phyloP scores from a whole-genome alignment of 2,329 filamentous ascomycete genomes.

The Fusarium brachygibbosum region DNA sequence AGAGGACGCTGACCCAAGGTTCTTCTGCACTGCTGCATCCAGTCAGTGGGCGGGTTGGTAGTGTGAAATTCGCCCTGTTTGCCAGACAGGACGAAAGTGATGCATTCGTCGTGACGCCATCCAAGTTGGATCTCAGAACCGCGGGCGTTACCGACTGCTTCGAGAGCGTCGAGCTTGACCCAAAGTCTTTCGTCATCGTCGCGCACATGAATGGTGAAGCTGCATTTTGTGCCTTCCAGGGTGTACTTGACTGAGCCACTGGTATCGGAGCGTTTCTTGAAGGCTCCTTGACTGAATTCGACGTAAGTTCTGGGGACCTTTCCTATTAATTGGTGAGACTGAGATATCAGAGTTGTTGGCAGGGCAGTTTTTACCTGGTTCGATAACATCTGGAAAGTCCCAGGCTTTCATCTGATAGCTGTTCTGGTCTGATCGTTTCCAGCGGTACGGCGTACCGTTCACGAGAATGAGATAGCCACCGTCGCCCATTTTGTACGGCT shows the following conservation, averaged over 20 bases:
- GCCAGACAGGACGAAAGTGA: slow-evolving; percentile 19
- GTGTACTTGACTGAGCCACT: slow-evolving; percentile 15
- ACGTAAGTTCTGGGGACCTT: slow-evolving; percentile 1
- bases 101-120: slow-evolving; percentile 14
- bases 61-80: neutral
- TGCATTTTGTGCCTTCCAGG: slow-evolving; percentile 3
- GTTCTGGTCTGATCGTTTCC: slow-evolving; percentile 7
- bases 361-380: slow-evolving; percentile 3
- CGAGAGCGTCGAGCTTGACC: slow-evolving; percentile 1
- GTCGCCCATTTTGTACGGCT: slow-evolving; percentile 7
- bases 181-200: slow-evolving; percentile 19
- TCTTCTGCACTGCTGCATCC: slow-evolving; percentile 18
- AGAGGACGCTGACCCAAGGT: slow-evolving; percentile 1
- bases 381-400: slow-evolving; percentile 11
- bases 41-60: slow-evolving; percentile 8
- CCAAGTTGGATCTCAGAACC: slow-evolving; percentile 21
- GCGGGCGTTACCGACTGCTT: neutral
- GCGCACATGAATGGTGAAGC: slow-evolving; percentile 17
- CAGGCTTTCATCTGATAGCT: slow-evolving; percentile 25
- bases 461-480: slow-evolving; percentile 6
- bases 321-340: neutral
- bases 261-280: slow-evolving; percentile 5
- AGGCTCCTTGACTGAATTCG: slow-evolving; percentile 5
- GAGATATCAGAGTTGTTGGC: fast-evolving
- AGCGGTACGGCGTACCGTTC: slow-evolving; percentile 28